Evolutionary conservation across 2,329 filamentous ascomycete genomes (phyloP), one percentile per base, ranked within the genome.

Genomic region (Didymella glomerata): DNA sequence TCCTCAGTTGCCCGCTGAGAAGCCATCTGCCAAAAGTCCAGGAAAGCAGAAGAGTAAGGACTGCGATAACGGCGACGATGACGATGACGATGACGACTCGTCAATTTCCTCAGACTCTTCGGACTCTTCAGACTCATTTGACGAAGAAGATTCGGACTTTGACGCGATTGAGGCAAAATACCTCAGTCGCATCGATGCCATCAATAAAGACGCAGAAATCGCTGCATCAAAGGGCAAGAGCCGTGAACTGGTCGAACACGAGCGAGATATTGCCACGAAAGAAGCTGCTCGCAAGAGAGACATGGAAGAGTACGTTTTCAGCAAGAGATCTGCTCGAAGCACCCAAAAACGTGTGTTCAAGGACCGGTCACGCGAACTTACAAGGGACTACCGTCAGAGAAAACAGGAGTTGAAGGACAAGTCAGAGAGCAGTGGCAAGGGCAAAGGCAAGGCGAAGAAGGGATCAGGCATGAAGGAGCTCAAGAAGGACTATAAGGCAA

Each of bases 241-340:
- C 9, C 36, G 55, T 8, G 41, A 60, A 36, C 62, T 68, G 24
- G 68, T 75, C 18, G 61, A 62, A 4, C 54, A 51, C 3, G 70
- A 74, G 44, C 69, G 72, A n/a, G 63, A 62, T 11, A 46, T 61
- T 8, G 71, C 68, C 8, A 70, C 74, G 22, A 65, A 67, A 24
- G 63, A 64, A 53, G 73, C 73, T 0, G 48, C 61, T 7, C 27
- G 48, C 10, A 63, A 72, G 11, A 69, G 64, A 25, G 63, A 62
- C 18, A 47, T 28, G 9, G 40, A 61, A 7, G 68, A 76, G n/a
- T 46, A 53, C 14, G 68, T 65, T 22, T 47, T 67, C 22, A 66
- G 63, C 27, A 51, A 60, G 14, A 70, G 64, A 54, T 42, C 57
- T 2, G 56, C 65, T 6, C 68, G 68, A 50, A 61, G 69, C 4